Evolutionary conservation across 768 basidiomycete genomes (phyloP).

Genomic region (Hygrophorus russula): DNA sequence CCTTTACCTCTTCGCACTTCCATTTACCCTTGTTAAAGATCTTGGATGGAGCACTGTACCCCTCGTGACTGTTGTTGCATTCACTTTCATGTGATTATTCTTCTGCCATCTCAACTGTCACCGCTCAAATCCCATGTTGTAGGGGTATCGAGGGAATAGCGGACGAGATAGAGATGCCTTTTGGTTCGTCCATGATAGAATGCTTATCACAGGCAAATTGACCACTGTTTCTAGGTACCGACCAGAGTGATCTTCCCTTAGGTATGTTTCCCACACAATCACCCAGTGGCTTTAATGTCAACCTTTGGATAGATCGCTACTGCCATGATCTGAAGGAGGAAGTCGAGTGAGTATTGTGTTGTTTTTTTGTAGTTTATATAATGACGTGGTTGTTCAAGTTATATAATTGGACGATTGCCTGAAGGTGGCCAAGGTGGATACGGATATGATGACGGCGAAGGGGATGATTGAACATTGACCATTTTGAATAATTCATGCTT

Average conservation of each 20-base stretch:
- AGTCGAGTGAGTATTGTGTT: conserved; percentile 44
- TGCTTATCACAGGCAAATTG: not conserved
- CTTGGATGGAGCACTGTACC: conserved; percentile 78
- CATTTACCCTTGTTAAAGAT: conserved; percentile 74
- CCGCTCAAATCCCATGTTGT: too few species aligned
- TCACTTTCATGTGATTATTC: conserved; percentile 57
- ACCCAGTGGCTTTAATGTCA: too few species aligned
- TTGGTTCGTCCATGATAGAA: conserved; percentile 40
- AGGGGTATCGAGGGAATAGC: conserved; percentile 90
- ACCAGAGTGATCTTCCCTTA: conserved; percentile 62
- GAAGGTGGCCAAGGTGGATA: conserved; percentile 64
- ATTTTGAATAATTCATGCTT: too few species aligned
- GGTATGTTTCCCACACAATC: conserved; percentile 33
- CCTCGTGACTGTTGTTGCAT: conserved; percentile 78
- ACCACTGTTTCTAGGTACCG: conserved; percentile 29
- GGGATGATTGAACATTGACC: conserved; percentile 47
- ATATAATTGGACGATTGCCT: conserved; percentile 56
- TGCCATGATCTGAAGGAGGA: conserved; percentile 83
- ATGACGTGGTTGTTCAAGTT: conserved; percentile 29
- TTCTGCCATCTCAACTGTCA: too few species aligned
- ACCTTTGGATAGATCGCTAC: conserved; percentile 49
- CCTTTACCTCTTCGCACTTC: conserved; percentile 83
- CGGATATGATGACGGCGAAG: conserved; percentile 74
- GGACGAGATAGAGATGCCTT: conserved; percentile 91
- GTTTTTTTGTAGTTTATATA: not conserved